Conservation (phyloP, 345 rosid genomes). For the Aurinia saxatilis region DNA sequence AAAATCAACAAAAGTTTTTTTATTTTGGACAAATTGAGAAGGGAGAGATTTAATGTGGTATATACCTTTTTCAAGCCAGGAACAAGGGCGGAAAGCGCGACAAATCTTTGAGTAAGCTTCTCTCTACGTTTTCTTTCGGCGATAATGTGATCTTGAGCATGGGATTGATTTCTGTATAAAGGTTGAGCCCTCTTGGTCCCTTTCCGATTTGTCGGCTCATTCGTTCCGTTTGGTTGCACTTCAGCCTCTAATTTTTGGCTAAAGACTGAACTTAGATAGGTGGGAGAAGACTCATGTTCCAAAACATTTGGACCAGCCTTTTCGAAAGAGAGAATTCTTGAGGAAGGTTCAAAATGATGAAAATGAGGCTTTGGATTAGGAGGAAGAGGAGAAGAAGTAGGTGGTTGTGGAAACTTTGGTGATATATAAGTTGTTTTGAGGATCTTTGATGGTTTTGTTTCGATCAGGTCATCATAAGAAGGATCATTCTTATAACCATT, state of each 20-base stretch:
- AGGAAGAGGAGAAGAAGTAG: neutral
- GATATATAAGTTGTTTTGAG: slow-evolving; percentile 21
- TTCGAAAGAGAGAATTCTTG: slow-evolving; percentile 25
- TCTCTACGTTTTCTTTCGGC: slow-evolving; percentile 32
- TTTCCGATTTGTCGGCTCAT: neutral
- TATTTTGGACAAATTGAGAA: neutral
- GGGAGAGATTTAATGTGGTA: neutral
- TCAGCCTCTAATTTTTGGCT: neutral
- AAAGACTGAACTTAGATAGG: slow-evolving; percentile 7
- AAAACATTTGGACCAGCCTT: neutral
- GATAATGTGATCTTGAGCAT: slow-evolving; percentile 22
- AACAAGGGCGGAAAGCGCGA: slow-evolving; percentile 31
- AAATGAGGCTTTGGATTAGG: slow-evolving; percentile 7
- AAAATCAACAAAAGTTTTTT: neutral
- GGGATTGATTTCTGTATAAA: slow-evolving; percentile 1
- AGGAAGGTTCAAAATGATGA: slow-evolving; percentile 5
- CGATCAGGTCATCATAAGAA: slow-evolving; percentile 16
- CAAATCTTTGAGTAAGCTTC: slow-evolving; percentile 30
- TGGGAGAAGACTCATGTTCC: slow-evolving; percentile 11
- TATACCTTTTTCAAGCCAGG: slow-evolving; percentile 32
- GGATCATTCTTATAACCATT: neutral
- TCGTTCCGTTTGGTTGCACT: neutral
- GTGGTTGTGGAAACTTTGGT: slow-evolving; percentile 2
- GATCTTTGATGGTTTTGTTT: slow-evolving; percentile 22
- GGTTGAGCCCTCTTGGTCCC: slow-evolving; percentile 15